Conservation (phyloP, 2,329 filamentous ascomycete species). For the Clarireedia homoeocarpa region DNA sequence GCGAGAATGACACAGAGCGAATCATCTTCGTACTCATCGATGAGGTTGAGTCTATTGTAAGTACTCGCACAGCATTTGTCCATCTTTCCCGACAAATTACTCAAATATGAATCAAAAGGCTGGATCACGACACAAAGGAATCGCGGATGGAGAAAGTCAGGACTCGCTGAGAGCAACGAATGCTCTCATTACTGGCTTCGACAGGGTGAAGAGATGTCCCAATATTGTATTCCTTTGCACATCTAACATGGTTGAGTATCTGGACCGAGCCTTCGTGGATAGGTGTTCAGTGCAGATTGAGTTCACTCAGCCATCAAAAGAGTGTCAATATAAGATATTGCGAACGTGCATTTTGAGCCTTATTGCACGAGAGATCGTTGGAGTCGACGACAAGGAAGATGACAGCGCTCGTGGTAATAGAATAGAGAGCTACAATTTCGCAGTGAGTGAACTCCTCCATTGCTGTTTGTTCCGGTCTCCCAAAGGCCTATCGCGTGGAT, state of each 20-base stretch:
- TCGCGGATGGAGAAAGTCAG: conserved; percentile 21
- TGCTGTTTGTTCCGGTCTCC: too few species aligned
- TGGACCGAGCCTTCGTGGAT: conserved; percentile 28
- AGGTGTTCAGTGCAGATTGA: conserved; percentile 20
- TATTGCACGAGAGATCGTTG: conserved; percentile 15
- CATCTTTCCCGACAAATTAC: neutral
- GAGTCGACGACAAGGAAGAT: neutral
- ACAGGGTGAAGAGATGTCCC: conserved; percentile 17
- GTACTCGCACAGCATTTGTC: neutral
- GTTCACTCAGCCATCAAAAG: conserved; percentile 18
- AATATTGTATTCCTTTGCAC: conserved; percentile 28
- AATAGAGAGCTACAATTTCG: conserved; percentile 13
- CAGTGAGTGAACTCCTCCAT: neutral
- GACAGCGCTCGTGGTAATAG: neutral
- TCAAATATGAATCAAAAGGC: neutral
- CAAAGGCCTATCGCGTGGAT: too few species aligned
- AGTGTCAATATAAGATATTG: conserved; percentile 26
- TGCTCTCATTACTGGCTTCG: conserved; percentile 27
- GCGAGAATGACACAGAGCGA: conserved; percentile 15
- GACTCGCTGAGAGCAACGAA: conserved; percentile 29
- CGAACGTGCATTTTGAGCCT: conserved; percentile 19
- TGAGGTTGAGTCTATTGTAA: conserved; percentile 29
- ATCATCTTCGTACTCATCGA: conserved; percentile 30
- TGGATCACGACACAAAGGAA: conserved; percentile 18
- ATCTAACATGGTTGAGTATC: conserved; percentile 23